Evolutionary conservation across 2,329 filamentous ascomycete genomes (phyloP), one percentile per base, ranked within the genome.

Genomic region (Monilinia vaccinii-corymbosi): DNA sequence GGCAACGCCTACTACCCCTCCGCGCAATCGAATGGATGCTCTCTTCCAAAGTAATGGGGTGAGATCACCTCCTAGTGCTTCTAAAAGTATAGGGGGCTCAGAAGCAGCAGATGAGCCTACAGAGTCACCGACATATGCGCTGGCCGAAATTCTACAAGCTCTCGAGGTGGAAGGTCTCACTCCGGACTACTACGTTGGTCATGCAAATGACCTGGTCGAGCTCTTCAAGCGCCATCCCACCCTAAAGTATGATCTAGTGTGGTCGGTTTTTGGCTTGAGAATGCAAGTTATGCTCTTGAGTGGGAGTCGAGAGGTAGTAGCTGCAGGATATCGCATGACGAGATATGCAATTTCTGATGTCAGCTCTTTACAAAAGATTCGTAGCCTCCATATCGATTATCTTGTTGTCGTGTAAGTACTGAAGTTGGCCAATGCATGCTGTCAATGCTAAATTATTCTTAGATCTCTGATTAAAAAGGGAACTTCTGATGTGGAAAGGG

Each of bases 201-300:
- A 91, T 63, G 91, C 91, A 31, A 99, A 99, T 71, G 89, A 84
- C 65, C 79, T 99, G 10, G 94, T 97, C n/a, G 89, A 95, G 63
- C 79, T 99, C n/a, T 96, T 99, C 76, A 96, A 93, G 73, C 83
- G 91, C 57, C 85, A 97, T 73, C 90, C 91, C 1, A 93, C 90
- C 1, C 80, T 99, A 60, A 99, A 99, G 71, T 97, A 97, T 72
- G 95, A 99, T 73, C 77, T 99, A 52, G 92, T 91, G 1, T 99
- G 94, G 94, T 89, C 91, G 4, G 86, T 96, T 1, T 99, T 99
- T 74, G 94, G 95, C 2, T 76, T 95, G 52, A 84, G 94, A 47
- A 92, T 97, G 78, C 94, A 99, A 74, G 86, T 90, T 67, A 95
- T 99, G 90, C 85, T 99, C 25, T 78, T 99, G 60, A 97, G 93